phyloP scores from a whole-genome alignment of 306 rosid species.

The Alnus rubra region DNA sequence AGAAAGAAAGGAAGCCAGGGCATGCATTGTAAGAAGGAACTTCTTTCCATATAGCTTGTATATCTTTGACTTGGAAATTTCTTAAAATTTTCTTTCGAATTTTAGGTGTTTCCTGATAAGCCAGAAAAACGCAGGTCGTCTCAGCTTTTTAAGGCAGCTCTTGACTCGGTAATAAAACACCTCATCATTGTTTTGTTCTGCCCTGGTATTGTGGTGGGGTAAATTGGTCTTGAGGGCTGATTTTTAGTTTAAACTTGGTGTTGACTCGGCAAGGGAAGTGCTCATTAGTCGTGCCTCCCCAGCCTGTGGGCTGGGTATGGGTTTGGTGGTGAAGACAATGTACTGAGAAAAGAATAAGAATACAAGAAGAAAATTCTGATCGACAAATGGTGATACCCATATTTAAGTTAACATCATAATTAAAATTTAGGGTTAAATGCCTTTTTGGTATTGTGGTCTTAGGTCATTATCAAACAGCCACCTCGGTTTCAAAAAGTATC shows the following conservation, averaged over 20 bases:
- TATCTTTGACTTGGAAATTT: constrained; percentile 10
- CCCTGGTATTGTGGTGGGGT: not conserved
- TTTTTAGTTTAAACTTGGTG: not conserved
- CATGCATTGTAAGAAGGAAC: constrained; percentile 67
- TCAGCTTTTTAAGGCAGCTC: constrained; percentile 72
- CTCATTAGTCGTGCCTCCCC: not conserved
- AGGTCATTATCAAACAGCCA: too few species aligned
- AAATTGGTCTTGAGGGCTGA: constrained; percentile 22
- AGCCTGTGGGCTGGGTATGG: not conserved
- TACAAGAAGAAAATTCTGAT: not conserved
- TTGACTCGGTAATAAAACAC: constrained; percentile 69
- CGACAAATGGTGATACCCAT: not conserved
- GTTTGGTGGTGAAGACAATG: not conserved
- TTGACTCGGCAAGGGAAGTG: not conserved
- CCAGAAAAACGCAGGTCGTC: constrained; percentile 89
- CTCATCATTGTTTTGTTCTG: constrained; percentile 9
- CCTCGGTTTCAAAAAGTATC: too few species aligned
- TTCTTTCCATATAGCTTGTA: constrained; percentile 10
- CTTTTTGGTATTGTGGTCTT: too few species aligned
- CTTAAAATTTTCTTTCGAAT: constrained; percentile 19
- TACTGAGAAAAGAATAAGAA: not conserved
- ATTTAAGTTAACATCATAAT: not conserved
- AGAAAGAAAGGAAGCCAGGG: constrained; percentile 66
- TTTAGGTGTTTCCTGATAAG: constrained; percentile 93
- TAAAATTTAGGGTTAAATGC: not conserved